Evolutionary conservation across 2,329 filamentous ascomycete genomes (phyloP).

Genomic region (Paecilomyces formosus): DNA sequence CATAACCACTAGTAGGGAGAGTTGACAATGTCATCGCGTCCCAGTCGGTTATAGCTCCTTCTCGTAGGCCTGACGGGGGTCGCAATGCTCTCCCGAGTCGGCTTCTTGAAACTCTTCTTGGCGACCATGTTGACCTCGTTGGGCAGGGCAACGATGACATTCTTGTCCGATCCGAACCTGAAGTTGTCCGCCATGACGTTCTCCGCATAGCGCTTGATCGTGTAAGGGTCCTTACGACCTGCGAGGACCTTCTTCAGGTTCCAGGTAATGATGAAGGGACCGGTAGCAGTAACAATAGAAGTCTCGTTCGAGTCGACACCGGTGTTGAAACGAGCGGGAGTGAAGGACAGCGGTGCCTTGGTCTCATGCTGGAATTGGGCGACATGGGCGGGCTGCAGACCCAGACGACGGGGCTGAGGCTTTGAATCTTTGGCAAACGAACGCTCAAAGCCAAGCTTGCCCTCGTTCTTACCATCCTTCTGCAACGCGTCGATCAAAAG

Average conservation of each 20-base stretch:
- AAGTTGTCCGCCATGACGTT: constrained; percentile 98
- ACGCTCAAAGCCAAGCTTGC: constrained; percentile 96
- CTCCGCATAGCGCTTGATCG: constrained; percentile 92
- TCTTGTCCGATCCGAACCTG: constrained; percentile 94
- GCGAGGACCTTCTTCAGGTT: constrained; percentile 80
- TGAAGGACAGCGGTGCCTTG: constrained; percentile 76
- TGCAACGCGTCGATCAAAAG: constrained; percentile 88
- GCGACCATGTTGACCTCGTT: constrained; percentile 98
- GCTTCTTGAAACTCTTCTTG: constrained; percentile 74
- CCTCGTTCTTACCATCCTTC: constrained; percentile 89
- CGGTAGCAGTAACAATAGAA: constrained; percentile 92
- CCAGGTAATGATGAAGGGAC: constrained; percentile 96
- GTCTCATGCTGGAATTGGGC: constrained; percentile 98
- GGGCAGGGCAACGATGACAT: constrained; percentile 91
- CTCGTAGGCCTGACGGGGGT: constrained; percentile 44
- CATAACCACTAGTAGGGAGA: constrained; percentile 46
- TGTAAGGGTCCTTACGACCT: constrained; percentile 80
- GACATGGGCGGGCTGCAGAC: constrained; percentile 82
- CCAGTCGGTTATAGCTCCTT: constrained; percentile 43
- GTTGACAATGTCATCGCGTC: constrained; percentile 77
- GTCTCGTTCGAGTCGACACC: constrained; percentile 75
- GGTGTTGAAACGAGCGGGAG: constrained; percentile 87
- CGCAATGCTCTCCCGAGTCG: constrained; percentile 89
- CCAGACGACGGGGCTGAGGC: constrained; percentile 84
- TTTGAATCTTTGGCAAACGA: constrained; percentile 88